Percentiles rank a stretch among this genome's conserved stretches.
Evolutionary conservation across 495 filamentous ascomycete species (phyloP).

Genomic region (Aspergillus ellipticus): DNA sequence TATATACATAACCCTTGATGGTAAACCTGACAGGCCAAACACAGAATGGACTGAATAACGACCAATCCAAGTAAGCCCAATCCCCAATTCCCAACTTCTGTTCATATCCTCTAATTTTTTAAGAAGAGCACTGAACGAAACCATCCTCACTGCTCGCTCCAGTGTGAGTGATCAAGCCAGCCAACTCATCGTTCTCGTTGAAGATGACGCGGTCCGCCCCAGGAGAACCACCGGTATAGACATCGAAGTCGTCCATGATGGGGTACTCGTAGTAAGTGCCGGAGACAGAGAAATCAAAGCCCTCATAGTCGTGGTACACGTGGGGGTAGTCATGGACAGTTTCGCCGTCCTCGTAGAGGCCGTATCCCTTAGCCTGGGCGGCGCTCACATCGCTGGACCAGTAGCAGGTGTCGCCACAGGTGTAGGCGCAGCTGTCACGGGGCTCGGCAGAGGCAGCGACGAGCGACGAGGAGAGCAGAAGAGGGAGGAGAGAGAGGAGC

Average conservation of each 20-base stretch:
- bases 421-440: slow-evolving; percentile 44
- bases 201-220: slow-evolving; percentile 72
- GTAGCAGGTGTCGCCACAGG: slow-evolving; percentile 52
- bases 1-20: too few species aligned
- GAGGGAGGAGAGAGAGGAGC: slow-evolving; percentile 19
- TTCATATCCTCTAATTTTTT: neutral
- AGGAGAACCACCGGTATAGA: slow-evolving; percentile 62
- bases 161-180: slow-evolving; percentile 64
- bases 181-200: slow-evolving; percentile 47
- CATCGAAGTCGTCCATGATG: slow-evolving; percentile 49
- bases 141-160: slow-evolving; percentile 58
- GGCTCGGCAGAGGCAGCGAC: slow-evolving; percentile 36
- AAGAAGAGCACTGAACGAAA: slow-evolving; percentile 55
- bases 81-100: too few species aligned
- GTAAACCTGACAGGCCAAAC: too few species aligned
- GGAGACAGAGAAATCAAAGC: slow-evolving; percentile 59
- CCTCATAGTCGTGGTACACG: slow-evolving; percentile 70
- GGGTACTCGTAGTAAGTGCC: slow-evolving; percentile 74
- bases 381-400: slow-evolving; percentile 40
- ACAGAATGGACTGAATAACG: too few species aligned
- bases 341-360: slow-evolving; percentile 40
- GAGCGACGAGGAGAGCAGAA: slow-evolving; percentile 34
- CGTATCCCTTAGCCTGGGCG: slow-evolving; percentile 49
- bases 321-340: slow-evolving; percentile 62
- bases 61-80: too few species aligned